phyloP scores from a whole-genome alignment of 148 eudicot species.

The Vaccinium vitisidaea region DNA sequence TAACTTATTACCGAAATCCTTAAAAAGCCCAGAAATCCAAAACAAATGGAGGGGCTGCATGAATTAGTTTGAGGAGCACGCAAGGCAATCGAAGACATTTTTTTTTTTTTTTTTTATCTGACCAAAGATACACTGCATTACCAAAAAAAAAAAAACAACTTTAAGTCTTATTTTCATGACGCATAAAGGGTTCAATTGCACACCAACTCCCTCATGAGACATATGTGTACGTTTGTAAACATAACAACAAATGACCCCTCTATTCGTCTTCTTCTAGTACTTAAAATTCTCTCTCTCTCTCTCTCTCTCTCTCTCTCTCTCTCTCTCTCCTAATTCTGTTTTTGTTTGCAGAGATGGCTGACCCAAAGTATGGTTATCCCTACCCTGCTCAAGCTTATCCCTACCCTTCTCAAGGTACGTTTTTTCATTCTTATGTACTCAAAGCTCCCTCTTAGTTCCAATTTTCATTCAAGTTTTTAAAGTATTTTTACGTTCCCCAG shows the following conservation, averaged over 20 bases:
- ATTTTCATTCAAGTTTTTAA: background rate
- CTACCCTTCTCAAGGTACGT: constrained; percentile 24
- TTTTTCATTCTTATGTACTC: background rate
- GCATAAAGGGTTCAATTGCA: background rate
- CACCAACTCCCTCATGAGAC: background rate
- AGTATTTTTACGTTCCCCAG: background rate
- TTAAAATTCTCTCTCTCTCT: background rate
- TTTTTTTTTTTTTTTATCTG: too few relatives aligned
- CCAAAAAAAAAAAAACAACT: too few relatives aligned
- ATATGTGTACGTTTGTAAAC: background rate
- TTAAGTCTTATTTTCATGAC: background rate
- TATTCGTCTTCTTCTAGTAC: background rate
- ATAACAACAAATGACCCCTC: background rate
- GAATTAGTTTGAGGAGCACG: too few relatives aligned
- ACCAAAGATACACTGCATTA: too few relatives aligned
- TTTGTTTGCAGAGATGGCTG: constrained; percentile 18
- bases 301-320: background rate
- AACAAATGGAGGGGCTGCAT: background rate
- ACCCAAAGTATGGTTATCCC: constrained; percentile 22
- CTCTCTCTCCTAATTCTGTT: background rate
- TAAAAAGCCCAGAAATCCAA: background rate
- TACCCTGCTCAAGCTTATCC: constrained; percentile 20
- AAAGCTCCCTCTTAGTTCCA: background rate
- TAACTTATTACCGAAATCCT: background rate
- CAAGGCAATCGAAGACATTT: too few relatives aligned